Evolutionary conservation across 23 red algal genomes (phyloP).

Genomic region (Gracilaria gracilis): DNA sequence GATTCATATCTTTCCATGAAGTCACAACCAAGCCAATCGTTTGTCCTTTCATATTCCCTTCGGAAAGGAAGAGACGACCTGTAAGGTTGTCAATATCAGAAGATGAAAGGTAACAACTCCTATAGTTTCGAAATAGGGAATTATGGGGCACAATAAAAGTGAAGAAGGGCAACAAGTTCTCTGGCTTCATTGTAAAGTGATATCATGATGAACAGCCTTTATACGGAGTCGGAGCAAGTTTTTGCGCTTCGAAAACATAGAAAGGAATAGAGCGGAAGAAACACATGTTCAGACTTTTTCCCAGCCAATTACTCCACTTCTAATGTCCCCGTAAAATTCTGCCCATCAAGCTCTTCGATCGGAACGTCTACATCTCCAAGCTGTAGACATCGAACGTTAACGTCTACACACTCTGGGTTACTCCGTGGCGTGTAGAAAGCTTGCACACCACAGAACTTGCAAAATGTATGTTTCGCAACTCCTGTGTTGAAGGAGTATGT

Average conservation of each 20-base stretch:
- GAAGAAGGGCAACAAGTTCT: too few relatives aligned
- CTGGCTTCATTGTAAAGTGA: too few relatives aligned
- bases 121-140: too few relatives aligned
- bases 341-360: slow-evolving; percentile 38
- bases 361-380: slow-evolving; percentile 31
- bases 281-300: not conserved
- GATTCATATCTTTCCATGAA: too few relatives aligned
- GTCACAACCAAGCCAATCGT: too few relatives aligned
- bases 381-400: slow-evolving; percentile 57
- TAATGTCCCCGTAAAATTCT: slow-evolving; percentile 37
- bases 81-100: too few relatives aligned
- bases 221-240: not conserved
- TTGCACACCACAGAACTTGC: slow-evolving; percentile 54
- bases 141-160: too few relatives aligned
- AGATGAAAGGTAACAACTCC: too few relatives aligned
- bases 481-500: slow-evolving; percentile 54
- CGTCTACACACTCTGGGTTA: slow-evolving; percentile 52
- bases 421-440: slow-evolving; percentile 52
- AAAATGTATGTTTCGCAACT: slow-evolving; percentile 59
- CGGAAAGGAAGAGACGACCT: too few relatives aligned
- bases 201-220: too few relatives aligned
- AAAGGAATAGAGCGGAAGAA: not conserved
- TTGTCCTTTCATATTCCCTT: too few relatives aligned
- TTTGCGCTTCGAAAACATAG: not conserved
- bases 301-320: not conserved